These are phyloP conservation scores for Alternaria brassicicola DNA, from an alignment of 2,329 filamentous ascomycete species.

Conservation along the genomic window DNA sequence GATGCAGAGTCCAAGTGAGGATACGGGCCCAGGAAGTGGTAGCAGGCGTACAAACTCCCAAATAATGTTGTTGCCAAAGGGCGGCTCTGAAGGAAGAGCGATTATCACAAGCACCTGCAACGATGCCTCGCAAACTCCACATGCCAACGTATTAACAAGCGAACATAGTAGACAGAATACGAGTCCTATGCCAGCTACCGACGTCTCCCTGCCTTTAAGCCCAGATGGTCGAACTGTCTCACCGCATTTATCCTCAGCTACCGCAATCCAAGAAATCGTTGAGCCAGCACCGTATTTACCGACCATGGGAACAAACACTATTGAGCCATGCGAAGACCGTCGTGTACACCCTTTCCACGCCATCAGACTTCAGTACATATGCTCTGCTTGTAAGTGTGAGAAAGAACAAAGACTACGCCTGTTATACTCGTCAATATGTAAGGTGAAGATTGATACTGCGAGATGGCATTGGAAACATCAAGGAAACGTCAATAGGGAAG, in stretches of 20 bases:
- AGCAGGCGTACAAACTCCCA: not conserved
- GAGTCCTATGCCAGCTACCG: not conserved
- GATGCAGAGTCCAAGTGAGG: not conserved
- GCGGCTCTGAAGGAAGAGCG: not conserved
- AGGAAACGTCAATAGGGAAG: not conserved
- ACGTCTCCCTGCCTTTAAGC: not conserved
- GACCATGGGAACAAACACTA: not conserved
- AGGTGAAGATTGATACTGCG: not conserved
- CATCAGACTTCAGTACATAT: not conserved
- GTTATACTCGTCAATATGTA: not conserved
- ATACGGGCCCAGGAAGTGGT: not conserved
- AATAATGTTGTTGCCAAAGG: not conserved
- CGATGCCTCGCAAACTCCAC: not conserved
- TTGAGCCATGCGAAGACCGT: not conserved
- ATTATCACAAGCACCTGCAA: not conserved
- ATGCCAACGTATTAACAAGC: no score
- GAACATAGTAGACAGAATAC: not conserved
- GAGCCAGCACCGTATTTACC: not conserved
- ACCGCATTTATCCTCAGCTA: not conserved
- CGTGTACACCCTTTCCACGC: slow-evolving; percentile 7
- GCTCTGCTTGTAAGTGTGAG: slow-evolving; percentile 7
- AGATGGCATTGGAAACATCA: slow-evolving; percentile 17
- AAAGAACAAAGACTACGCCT: slow-evolving; percentile 10
- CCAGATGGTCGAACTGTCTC: not conserved
- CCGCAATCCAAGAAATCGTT: not conserved